Base-by-base conservation (phyloP, 352 stramenopile genomes). In the Phytopythium cucurbitacearum region DNA sequence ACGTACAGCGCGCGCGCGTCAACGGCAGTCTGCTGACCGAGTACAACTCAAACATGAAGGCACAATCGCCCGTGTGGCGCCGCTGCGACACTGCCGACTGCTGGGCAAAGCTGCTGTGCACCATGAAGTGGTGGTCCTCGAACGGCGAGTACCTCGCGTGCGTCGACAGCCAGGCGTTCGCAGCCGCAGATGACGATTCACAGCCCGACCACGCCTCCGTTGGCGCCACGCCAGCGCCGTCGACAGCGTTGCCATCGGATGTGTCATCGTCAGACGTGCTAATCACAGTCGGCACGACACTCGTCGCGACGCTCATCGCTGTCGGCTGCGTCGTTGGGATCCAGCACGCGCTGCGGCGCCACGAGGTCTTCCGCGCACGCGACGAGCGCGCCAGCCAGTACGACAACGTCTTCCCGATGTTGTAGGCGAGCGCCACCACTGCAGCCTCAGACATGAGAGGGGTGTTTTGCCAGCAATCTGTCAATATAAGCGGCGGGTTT, bases 41-140 rank as follows among this genome's bases (percentile, higher is more conserved):
- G 13, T 94, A 94, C 71, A 87, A 89, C 56, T 86, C 69, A 65
- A 89, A 94, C 67, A 92, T 87, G 75, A 91, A 92, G 63, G 85
- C 85, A 13, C 73, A 76, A 53, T 88, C 82, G 15, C 63, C 70
- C 42, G 71, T 71, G 10, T 47, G 69, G 34, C 60, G 59, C 4
- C 72, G 68, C 11, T 95, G 85, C 47, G 62, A 64, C 1, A 57
- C 59, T 7, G 51, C 57, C 11, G 13, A 59, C 5, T 95, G 85
- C 51, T 69, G 75, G 40, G 81, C 73, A 5, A 78, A 85, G 46
- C 84, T 77, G 28, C 52, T 92, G 35, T 95, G 85, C 46, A 86
- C 85, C 33, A 61, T 92, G 12, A 89, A 86, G 62, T 95, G 85
- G 85, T 93, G 83, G 79, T 80, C 73, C n/a, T 91, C 80, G 0